Base-by-base conservation (phyloP, 2,329 filamentous ascomycete species). In the Tolypocladium amazonense region DNA sequence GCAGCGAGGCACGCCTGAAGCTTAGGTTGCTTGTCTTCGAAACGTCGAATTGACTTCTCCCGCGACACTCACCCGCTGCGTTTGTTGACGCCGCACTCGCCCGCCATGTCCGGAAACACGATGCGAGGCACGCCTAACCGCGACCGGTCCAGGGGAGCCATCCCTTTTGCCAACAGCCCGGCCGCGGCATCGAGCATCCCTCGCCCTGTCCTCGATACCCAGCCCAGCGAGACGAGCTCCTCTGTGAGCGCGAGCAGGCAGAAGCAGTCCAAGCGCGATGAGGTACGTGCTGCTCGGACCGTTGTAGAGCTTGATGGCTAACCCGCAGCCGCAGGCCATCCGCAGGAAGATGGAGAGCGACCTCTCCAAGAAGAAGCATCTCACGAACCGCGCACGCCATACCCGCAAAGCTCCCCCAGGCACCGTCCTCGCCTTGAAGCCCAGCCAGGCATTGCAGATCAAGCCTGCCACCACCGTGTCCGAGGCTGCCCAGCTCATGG, bases 401-500 rank as follows among this genome's bases (percentile, higher is more conserved):
- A 89, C 88, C 62, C 89, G 92, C 73, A 97, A 97, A 79, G 93
- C 93, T 60, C 93, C 94, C 62, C 94, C 94, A 2, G 94, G 94
- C 67, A 97, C 93, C 60, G 94, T 99, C 62, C 88, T 99, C 62
- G 91, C 94, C 69, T 83, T 99, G 64, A 95, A 95, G 77, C 94
- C 94, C 59, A 97, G 92, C 73, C 91, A 90, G 69, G 94, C 94
- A 53, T 87, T 99, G 23, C 94, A 99, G 79, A 97, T 99, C 77
- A 97, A 97, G 79, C 94, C 94, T 58, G 84, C 81, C 64, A 97
- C 92, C 33, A 96, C 90, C 56, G 93, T 99, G 60, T 88, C 94
- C 64, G 94, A 99, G 77, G 94, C 94, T 56, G 94, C 94, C 47
- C 94, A 99, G 79, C 81, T 99, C 71, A 99, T 99, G 94, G 94